A percentile compares a stretch with the other conserved stretches of the same genome.
These are phyloP conservation scores for Penicillium sp. DNA, from an alignment of 2,329 filamentous ascomycete genomes.

Conservation along the genomic window DNA sequence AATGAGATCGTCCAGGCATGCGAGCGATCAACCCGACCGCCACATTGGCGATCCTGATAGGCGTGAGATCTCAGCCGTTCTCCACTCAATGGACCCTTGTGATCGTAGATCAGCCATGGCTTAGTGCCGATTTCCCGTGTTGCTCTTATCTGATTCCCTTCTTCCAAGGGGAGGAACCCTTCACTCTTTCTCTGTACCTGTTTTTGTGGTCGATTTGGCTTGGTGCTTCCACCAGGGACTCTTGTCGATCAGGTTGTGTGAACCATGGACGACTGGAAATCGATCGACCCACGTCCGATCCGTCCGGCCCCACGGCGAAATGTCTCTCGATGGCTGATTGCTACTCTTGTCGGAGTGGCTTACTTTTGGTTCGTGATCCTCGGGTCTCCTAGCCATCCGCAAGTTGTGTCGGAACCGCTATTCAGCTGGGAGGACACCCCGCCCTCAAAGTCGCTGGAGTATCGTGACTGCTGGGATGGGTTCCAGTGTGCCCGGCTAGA, in stretches of 20 bases:
- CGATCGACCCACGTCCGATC: background rate
- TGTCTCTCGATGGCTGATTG: conserved; percentile 1
- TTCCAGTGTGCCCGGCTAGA: conserved; percentile 48
- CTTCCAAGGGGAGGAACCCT: no score
- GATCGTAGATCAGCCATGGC: conserved; percentile 6
- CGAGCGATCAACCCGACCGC: conserved; percentile 11
- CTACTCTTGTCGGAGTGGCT: background rate
- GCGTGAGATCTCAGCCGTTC: background rate
- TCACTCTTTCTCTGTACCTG: background rate
- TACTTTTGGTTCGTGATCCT: background rate
- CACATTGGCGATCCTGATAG: conserved; percentile 4
- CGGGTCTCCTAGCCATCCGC: background rate
- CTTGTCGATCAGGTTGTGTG: background rate
- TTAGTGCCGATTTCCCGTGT: background rate
- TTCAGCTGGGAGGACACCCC: conserved; percentile 24
- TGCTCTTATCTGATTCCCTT: conserved; percentile 5
- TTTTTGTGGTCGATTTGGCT: background rate
- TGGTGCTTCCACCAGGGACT: background rate
- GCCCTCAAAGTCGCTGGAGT: conserved; percentile 30
- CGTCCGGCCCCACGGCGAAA: conserved; percentile 1
- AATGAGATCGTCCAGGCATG: background rate
- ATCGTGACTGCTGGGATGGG: conserved; percentile 42
- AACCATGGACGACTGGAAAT: conserved; percentile 14
- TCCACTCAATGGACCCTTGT: background rate
- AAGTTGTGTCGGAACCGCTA: background rate